These are phyloP conservation scores for Parmelia sp. DNA, from an alignment of 495 filamentous ascomycete species.

Conservation along the genomic window DNA sequence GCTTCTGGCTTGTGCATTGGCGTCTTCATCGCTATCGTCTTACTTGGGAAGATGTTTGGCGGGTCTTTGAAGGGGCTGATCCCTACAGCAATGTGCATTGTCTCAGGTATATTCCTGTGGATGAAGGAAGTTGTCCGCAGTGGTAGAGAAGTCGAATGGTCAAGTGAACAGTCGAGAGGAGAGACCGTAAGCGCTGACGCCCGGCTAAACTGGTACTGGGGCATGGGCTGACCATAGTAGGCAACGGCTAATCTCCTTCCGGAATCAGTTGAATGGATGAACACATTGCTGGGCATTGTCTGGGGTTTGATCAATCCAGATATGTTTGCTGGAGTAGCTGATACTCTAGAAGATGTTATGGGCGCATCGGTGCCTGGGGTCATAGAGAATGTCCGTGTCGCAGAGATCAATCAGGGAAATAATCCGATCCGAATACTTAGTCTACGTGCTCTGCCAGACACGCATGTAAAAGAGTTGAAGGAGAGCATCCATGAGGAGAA, in stretches of 20 bases:
- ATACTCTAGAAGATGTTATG: constrained; percentile 88
- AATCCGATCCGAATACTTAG: constrained; percentile 89
- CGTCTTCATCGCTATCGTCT: constrained; percentile 63
- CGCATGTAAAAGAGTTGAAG: constrained; percentile 72
- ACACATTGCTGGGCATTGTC: constrained; percentile 69
- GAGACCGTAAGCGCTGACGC: constrained; percentile 53
- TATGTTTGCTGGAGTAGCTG: constrained; percentile 71
- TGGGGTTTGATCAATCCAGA: constrained; percentile 92
- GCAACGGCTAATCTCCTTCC: constrained; percentile 80
- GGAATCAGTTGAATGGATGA: constrained; percentile 94
- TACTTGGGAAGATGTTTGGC: constrained; percentile 73
- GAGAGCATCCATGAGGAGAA: constrained; percentile 70
- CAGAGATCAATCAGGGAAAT: constrained; percentile 87
- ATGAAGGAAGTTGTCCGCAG: constrained; percentile 75
- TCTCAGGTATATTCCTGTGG: constrained; percentile 78
- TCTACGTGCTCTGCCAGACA: constrained; percentile 77
- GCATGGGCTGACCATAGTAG: constrained; percentile 32
- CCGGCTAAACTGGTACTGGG: not conserved
- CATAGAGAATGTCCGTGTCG: constrained; percentile 92
- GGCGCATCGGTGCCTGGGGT: constrained; percentile 83
- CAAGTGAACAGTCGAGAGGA: constrained; percentile 75
- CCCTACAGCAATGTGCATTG: constrained; percentile 59
- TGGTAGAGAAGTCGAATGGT: constrained; percentile 82
- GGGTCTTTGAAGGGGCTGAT: constrained; percentile 70
- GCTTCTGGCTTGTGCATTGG: constrained; percentile 60